Evolutionary conservation across 1,284 basidiomycete species (phyloP).

Genomic region (Rhodotorula sp.): DNA sequence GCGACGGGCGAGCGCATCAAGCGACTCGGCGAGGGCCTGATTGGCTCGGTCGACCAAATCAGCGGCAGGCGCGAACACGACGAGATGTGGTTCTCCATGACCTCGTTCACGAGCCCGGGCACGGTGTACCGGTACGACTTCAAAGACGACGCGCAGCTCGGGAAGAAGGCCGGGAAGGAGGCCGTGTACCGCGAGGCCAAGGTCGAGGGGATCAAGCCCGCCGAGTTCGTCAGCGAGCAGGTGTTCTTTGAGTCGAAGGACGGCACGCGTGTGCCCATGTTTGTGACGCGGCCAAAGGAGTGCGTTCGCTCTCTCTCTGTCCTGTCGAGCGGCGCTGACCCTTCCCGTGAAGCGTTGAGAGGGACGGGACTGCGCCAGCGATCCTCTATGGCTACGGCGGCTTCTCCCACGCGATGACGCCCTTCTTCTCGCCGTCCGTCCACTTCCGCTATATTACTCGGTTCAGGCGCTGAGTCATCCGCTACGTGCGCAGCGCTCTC

Average conservation of each 20-base stretch:
- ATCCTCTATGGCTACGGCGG: constrained; percentile 84
- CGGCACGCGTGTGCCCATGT: constrained; percentile 82
- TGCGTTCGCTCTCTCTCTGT: constrained; percentile 55
- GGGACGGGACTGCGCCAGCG: constrained; percentile 75
- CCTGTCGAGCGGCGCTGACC: constrained; percentile 58
- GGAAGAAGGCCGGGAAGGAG: constrained; percentile 54
- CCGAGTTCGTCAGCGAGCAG: constrained; percentile 73
- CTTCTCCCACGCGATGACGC: constrained; percentile 65
- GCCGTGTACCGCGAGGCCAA: constrained; percentile 66
- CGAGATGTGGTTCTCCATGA: constrained; percentile 70
- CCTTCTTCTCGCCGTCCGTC: constrained; percentile 32
- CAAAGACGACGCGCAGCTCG: constrained; percentile 41
- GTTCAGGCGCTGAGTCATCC: constrained; percentile 26
- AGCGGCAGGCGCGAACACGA: constrained; percentile 61
- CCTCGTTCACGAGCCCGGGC: constrained; percentile 73
- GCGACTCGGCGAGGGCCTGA: constrained; percentile 66
- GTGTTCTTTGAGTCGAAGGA: constrained; percentile 79
- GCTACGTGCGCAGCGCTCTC: constrained; percentile 55
- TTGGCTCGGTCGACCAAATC: constrained; percentile 66
- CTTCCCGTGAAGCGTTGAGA: constrained; percentile 43
- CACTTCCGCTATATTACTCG: no score
- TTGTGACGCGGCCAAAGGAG: constrained; percentile 74
- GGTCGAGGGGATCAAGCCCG: constrained; percentile 66
- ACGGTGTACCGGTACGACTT: constrained; percentile 68
- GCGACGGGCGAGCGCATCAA: constrained; percentile 60